These are phyloP conservation scores for Exophiala oligosperma DNA, from an alignment of 2,329 filamentous ascomycete species.

Conservation along the genomic window DNA sequence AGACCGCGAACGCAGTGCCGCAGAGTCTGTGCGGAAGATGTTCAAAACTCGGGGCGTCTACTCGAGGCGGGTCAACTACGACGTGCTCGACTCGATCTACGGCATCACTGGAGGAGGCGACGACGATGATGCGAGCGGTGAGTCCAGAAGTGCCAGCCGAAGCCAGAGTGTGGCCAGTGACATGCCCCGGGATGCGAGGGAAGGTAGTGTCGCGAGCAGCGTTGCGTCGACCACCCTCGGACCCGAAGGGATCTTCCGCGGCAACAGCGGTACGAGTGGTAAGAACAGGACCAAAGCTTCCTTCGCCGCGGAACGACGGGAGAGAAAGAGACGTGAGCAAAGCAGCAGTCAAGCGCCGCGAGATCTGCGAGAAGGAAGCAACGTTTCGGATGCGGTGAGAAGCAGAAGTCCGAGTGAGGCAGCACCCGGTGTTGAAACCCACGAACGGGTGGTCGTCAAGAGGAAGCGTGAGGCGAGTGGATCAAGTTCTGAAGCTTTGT, in stretches of 20 bases:
- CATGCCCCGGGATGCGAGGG: slow-evolving; percentile 7
- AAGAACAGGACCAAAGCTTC: slow-evolving; percentile 3
- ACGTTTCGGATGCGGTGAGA: slow-evolving; percentile 2
- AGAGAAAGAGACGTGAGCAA: slow-evolving; percentile 10
- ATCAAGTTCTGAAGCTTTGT: slow-evolving; percentile 4
- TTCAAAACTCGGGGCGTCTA: slow-evolving; percentile 27
- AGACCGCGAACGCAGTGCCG: slow-evolving; percentile 18
- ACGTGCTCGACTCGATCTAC: slow-evolving; percentile 26
- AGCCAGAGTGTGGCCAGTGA: slow-evolving; percentile 13
- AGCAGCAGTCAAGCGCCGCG: background rate
- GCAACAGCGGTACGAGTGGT: slow-evolving; percentile 5
- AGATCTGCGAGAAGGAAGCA: background rate
- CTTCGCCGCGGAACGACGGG: slow-evolving; percentile 7
- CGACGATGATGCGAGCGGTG: slow-evolving; percentile 1
- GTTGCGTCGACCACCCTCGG: slow-evolving; percentile 2
- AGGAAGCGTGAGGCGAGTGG: background rate
- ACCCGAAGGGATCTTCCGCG: slow-evolving; percentile 15
- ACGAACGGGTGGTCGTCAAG: background rate
- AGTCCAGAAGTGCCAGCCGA: slow-evolving; percentile 14
- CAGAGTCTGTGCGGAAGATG: slow-evolving; percentile 26
- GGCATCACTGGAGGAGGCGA: slow-evolving; percentile 9
- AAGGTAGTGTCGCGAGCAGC: slow-evolving; percentile 17
- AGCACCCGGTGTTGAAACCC: background rate
- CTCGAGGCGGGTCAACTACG: slow-evolving; percentile 29
- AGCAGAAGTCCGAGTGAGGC: slow-evolving; percentile 10